phyloP scores from a whole-genome alignment of 2,329 filamentous ascomycete species.

The Hypoxylon sp. region DNA sequence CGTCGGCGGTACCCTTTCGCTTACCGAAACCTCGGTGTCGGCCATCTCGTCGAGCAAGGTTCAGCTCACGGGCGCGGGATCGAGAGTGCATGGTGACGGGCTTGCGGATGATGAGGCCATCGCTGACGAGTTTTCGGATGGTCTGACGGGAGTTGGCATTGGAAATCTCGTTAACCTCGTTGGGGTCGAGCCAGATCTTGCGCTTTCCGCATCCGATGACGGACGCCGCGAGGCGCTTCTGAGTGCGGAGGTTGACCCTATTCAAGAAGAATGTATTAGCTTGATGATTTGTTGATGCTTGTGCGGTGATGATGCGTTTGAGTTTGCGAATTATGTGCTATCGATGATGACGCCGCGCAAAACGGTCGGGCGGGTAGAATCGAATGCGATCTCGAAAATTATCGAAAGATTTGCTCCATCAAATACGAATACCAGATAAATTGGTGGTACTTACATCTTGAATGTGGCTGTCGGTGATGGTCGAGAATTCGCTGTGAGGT shows the following conservation, averaged over 20 bases:
- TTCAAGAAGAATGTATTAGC: constrained; percentile 49
- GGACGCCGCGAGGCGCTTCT: constrained; percentile 99
- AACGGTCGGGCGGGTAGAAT: constrained; percentile 12
- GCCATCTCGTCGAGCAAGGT: constrained; percentile 92
- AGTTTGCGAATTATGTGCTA: constrained; percentile 1
- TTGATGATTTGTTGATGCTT: constrained; percentile 6
- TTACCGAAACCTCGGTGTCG: constrained; percentile 99
- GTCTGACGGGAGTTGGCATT: constrained; percentile 99
- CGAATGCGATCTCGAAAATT: constrained; percentile 16
- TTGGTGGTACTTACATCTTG: constrained; percentile 54
- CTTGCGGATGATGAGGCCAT: constrained; percentile 99
- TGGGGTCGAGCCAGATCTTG: constrained; percentile 99
- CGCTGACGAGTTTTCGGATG: constrained; percentile 98
- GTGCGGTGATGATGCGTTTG: constrained; percentile 33
- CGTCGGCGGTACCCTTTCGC: constrained; percentile 99
- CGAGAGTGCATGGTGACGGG: constrained; percentile 99
- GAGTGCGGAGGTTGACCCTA: constrained; percentile 99
- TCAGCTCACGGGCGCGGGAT: constrained; percentile 94
- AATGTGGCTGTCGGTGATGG: constrained; percentile 50
- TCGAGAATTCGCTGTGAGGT: constrained; percentile 51
- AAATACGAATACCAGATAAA: constrained; percentile 16
- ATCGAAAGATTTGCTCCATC: constrained; percentile 8
- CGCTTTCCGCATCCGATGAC: constrained; percentile 99
- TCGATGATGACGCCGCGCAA: constrained; percentile 36
- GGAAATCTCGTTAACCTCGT: constrained; percentile 99